Evolutionary conservation across 371 early-diverging fungal species (phyloP).

Genomic region (Mucor indicus): DNA sequence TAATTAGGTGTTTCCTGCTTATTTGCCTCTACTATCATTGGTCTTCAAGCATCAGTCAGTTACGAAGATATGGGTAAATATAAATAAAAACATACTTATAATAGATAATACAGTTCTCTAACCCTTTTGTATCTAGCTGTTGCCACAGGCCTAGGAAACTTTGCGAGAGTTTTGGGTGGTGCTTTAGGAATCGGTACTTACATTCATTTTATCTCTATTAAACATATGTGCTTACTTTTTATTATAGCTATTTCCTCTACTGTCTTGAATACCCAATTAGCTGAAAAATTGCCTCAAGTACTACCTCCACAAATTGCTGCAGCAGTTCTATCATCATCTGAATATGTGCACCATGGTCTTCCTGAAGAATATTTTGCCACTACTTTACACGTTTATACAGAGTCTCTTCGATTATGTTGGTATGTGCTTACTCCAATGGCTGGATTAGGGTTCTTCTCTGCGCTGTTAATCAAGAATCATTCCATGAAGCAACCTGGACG

Average conservation of each 20-base stretch:
- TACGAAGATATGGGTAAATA: slow-evolving; percentile 31
- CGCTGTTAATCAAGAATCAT: slow-evolving; percentile 19
- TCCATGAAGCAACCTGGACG: slow-evolving; percentile 9
- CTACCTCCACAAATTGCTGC: slow-evolving; percentile 26
- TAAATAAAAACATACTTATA: too few species aligned
- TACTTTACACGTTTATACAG: slow-evolving; percentile 23
- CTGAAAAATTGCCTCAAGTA: slow-evolving; percentile 16
- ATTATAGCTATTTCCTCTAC: slow-evolving; percentile 35
- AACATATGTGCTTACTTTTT: not conserved
- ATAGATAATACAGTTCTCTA: slow-evolving; percentile 6
- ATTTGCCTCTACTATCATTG: slow-evolving; percentile 44
- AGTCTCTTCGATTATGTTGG: slow-evolving; percentile 32
- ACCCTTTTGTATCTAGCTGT: slow-evolving; percentile 22
- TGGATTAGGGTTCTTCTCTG: slow-evolving; percentile 24
- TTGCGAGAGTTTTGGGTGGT: slow-evolving; percentile 45
- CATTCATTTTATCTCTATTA: not conserved
- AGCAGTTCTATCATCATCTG: slow-evolving; percentile 25
- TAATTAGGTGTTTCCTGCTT: slow-evolving; percentile 24
- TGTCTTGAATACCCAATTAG: slow-evolving; percentile 34
- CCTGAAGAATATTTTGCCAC: slow-evolving; percentile 26
- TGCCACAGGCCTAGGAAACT: slow-evolving; percentile 45
- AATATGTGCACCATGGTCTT: slow-evolving; percentile 36
- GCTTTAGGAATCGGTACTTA: slow-evolving; percentile 35
- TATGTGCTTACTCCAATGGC: slow-evolving; percentile 35
- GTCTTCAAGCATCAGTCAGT: slow-evolving; percentile 41